Base-by-base conservation (phyloP, 2,329 filamentous ascomycete species). In the Delphinella strobiligena region DNA sequence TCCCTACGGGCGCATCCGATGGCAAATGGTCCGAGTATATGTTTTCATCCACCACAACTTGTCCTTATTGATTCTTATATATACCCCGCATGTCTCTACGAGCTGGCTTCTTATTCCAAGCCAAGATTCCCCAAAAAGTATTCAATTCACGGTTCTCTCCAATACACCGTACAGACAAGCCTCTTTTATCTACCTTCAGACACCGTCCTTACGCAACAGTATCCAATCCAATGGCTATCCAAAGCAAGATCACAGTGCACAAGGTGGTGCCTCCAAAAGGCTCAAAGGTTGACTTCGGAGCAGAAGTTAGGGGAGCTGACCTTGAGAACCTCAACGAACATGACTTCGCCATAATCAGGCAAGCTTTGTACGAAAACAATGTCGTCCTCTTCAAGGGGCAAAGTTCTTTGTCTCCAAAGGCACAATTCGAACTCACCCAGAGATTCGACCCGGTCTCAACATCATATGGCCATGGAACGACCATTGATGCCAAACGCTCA, bases 401-500 rank as follows among this genome's bases (percentile, higher is more conserved):
- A 54, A 53, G 64, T 32, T 65, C 72, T 31, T 64, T 80, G 17
- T 73, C 78, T 0, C 78, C 83, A 1, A 75, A 73, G 52, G 78
- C 80, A 5, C 82, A 88, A 54, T 88, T 78, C 52, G 74, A 80
- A 47, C 67, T 88, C 31, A 88, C 82, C 2, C 75, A 73, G 37
- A 73, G 74, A 40, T 88, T 88, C 59, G 83, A 88, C 50, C 81
- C 82, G 0, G 52, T 65, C 4, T 68, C 70, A 1, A 68, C 68
- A 11, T 71, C 69, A 11, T 88, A 88, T 58, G 82, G 82, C 12
- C 82, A 87, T 54, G 82, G 81, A 53, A 83, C 81, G 60, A 82
- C 80, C 0, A 65, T 84, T 35, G 80, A 85, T 49, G 68, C 68
- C 5, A 77, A 77, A 55, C 71, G 68, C 38, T 68, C 62, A 40